A percentile compares a stretch with the other conserved stretches of the same genome.
phyloP scores from a whole-genome alignment of 306 rosid genomes.

The Phaseolus lunatus region DNA sequence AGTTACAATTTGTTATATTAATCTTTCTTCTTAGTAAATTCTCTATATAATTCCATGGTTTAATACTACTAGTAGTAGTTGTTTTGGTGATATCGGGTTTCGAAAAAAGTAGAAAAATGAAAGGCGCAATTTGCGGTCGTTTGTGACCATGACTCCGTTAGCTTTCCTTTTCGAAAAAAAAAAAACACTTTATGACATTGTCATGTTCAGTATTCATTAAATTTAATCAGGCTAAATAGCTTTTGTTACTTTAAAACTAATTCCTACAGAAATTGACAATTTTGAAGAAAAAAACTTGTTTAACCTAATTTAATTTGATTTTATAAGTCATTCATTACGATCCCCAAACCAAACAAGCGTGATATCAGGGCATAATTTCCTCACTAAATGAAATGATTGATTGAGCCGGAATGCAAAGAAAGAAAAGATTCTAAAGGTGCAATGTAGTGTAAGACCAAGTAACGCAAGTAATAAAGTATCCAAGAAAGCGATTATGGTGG shows the following conservation, averaged over 20 bases:
- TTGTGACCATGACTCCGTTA: no score
- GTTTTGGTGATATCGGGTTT: not conserved
- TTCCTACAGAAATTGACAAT: no score
- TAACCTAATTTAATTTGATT: not conserved
- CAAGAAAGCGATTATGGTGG: not conserved
- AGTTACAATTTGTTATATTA: no score
- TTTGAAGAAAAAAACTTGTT: no score
- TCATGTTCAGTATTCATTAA: not conserved
- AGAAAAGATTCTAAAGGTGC: conserved; percentile 21
- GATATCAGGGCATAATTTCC: not conserved
- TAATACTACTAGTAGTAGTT: not conserved
- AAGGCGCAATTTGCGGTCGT: conserved; percentile 45
- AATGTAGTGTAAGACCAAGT: not conserved
- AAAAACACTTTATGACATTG: not conserved
- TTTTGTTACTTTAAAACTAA: no score
- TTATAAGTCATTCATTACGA: not conserved
- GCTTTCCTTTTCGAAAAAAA: not conserved
- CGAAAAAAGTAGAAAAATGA: not conserved
- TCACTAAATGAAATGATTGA: not conserved
- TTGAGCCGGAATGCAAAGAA: conserved; percentile 33
- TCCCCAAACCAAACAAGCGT: no score
- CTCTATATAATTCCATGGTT: no score
- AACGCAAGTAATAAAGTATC: conserved; percentile 20
- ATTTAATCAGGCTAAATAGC: no score
- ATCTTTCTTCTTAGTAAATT: no score